Base-by-base conservation (phyloP, 2,329 filamentous ascomycete species). In the Fusarium sp. region DNA sequence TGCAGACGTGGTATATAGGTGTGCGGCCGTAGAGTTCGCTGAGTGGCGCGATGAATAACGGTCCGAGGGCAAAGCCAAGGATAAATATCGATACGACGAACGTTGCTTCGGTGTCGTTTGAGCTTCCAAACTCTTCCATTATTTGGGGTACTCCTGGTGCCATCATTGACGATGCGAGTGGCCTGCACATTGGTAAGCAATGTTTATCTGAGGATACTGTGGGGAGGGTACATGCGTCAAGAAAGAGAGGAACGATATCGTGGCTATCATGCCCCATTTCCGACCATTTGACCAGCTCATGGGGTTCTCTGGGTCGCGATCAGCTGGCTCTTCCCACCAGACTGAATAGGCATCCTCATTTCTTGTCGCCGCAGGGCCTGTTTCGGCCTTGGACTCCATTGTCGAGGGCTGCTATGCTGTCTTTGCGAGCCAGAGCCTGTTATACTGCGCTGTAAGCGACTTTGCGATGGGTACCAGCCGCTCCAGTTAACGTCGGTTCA, bases 81-180 rank as follows among this genome's bases (percentile, higher is more conserved):
- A 91, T 83, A 77, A 88, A 88, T 19, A 90, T 71, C 1, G 77
- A 79, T 3, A 78, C 73, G 43, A 77, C 64, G 35, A 79, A 74
- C 2, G 75, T 69, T 2, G 69, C 76, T 2, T 89, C 75, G 19
- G 66, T 65, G 2, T 67, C 50, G 30, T 60, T 75, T 23, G 25
- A 49, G 40, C 59, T 64, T 6, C 59, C 42, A 56, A 93, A 92
- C 21, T 92, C 88, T 18, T 73, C 58, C 84, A 92, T 87, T 1
- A 93, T 82, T 7, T 88, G 79, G 1, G 88, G 86, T 0, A 92
- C 87, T 5, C 87, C 90, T 0, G 91, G 91, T 0, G 90, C 90
- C 74, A 93, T 91, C 80, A 92, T 91, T 28, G 84, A 81, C 75
- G 68, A 84, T 1, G 81, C 82, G 0, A 86, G 74, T 82, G 1